phyloP scores from a whole-genome alignment of 1,284 basidiomycete species.

The Trichosporon sp. region DNA sequence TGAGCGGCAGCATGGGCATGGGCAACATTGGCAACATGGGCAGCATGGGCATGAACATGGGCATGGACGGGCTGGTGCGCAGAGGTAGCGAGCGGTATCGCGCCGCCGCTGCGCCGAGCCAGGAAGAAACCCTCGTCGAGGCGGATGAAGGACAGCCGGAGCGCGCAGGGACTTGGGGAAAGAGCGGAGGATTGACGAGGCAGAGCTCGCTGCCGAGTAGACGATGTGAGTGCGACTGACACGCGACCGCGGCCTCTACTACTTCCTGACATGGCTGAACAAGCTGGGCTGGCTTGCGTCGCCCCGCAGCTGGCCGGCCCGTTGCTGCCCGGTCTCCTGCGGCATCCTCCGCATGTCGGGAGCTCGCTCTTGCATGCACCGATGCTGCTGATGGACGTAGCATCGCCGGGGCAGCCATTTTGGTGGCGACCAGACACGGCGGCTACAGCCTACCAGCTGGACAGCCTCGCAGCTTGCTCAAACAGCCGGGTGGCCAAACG shows the following conservation, averaged over 20 bases:
- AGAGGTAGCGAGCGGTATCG: slow-evolving; percentile 22
- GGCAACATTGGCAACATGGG: neutral
- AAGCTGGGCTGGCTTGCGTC: neutral
- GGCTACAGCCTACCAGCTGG: too few relatives aligned
- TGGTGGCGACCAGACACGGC: too few relatives aligned
- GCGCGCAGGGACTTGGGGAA: slow-evolving; percentile 30
- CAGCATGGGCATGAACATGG: slow-evolving; percentile 1
- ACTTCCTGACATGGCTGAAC: neutral
- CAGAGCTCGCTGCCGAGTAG: slow-evolving; percentile 42
- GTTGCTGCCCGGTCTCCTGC: too few relatives aligned
- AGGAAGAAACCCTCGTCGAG: slow-evolving; percentile 24
- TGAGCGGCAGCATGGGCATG: neutral
- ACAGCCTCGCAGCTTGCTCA: too few relatives aligned
- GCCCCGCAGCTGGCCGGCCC: neutral
- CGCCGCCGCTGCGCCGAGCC: slow-evolving; percentile 27
- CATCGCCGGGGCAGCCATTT: too few relatives aligned
- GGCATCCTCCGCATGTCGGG: too few relatives aligned
- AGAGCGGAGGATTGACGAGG: slow-evolving; percentile 27
- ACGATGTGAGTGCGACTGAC: slow-evolving; percentile 37
- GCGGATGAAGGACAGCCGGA: slow-evolving; percentile 26
- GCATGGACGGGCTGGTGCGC: slow-evolving; percentile 16
- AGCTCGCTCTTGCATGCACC: too few relatives aligned
- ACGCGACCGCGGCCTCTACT: neutral
- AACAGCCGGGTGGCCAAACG: too few relatives aligned
- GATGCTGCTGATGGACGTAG: too few relatives aligned